Base-by-base conservation (phyloP, 2,329 filamentous ascomycete genomes). In the Aspergillus ruber region DNA sequence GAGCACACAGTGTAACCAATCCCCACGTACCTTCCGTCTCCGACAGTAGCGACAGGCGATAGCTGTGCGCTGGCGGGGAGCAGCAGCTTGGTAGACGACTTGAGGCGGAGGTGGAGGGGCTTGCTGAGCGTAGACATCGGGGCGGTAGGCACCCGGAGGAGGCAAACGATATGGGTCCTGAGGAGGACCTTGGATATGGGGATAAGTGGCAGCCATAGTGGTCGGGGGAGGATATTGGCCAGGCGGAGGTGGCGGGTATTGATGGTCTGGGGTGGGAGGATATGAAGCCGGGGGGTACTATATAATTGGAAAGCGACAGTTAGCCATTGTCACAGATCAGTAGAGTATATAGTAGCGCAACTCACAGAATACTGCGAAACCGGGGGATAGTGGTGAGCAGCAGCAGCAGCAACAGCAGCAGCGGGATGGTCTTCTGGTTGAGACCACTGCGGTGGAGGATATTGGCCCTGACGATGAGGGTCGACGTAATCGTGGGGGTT, bases 41-140 rank as follows among this genome's bases (percentile, higher is more conserved):
- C 74, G 67, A 58, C 74, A 77, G 52, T 77, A 77, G 45, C 73
- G 71, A 56, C 74, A 77, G 25, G 74, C 74, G 54, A 77, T 77
- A 43, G 74, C 74, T 13, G 74, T 77, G 42, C 74, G 67, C 60
- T 77, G 74, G 53, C 74, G 65, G 9, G 74, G 74, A 39, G 74
- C 74, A 32, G 74, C 69, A 42, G 70, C 67, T 53, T 69, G 68
- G 48, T 72, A 73, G 45, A 68, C 66, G 18, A 70, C 64, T 50
- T 65, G 69, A 35, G 64, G 63, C 40, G 63, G 62, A 25, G 62
- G 57, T 38, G 68, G 65, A 45, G 67, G 63, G 25, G 25, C 9
- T 39, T 62, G 62, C 40, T 64, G 65, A 44, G 58, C 61, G 50
- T 73, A 73, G 51, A 69, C 63, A 51, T 73, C 70, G 29, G 65